Conservation (phyloP, 345 rosid genomes). For the Melaleuca alternifolia region DNA sequence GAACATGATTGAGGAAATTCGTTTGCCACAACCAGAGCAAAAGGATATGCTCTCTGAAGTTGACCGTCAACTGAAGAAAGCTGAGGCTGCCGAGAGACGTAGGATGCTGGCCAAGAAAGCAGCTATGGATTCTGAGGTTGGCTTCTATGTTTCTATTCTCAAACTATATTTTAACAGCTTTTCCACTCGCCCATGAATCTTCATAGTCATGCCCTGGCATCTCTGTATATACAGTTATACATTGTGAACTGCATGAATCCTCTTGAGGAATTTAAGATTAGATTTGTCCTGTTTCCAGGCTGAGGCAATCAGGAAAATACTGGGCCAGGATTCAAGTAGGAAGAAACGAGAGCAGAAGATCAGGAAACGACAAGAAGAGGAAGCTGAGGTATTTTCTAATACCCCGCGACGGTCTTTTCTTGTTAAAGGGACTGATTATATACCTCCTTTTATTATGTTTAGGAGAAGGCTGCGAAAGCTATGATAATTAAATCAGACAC, state of each 20-base stretch:
- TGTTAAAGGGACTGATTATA: background rate
- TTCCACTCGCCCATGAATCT: background rate
- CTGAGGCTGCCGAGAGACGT: slow-evolving; percentile 89
- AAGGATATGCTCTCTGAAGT: slow-evolving; percentile 75
- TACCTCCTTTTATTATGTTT: background rate
- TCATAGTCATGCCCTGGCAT: background rate
- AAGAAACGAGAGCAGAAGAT: slow-evolving; percentile 80
- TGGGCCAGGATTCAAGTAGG: slow-evolving; percentile 85
- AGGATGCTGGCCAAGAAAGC: slow-evolving; percentile 85
- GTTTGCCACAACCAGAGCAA: slow-evolving; percentile 34
- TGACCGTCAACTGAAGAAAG: slow-evolving; percentile 83
- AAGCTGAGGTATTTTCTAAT: slow-evolving; percentile 61
- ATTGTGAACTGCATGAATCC: background rate
- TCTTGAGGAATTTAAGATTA: background rate
- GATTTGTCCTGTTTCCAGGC: slow-evolving; percentile 31
- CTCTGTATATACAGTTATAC: background rate
- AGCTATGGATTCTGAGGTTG: slow-evolving; percentile 77
- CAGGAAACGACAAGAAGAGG: slow-evolving; percentile 71
- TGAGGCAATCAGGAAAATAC: slow-evolving; percentile 89
- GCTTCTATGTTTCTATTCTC: background rate
- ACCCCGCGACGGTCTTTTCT: background rate
- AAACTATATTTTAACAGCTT: background rate
- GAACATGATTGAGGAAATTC: background rate
- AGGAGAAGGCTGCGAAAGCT: slow-evolving; percentile 80
- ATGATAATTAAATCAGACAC: slow-evolving; percentile 31